Evolutionary conservation across 2,329 filamentous ascomycete species (phyloP).

Genomic region (Paraconiothyrium sp.): DNA sequence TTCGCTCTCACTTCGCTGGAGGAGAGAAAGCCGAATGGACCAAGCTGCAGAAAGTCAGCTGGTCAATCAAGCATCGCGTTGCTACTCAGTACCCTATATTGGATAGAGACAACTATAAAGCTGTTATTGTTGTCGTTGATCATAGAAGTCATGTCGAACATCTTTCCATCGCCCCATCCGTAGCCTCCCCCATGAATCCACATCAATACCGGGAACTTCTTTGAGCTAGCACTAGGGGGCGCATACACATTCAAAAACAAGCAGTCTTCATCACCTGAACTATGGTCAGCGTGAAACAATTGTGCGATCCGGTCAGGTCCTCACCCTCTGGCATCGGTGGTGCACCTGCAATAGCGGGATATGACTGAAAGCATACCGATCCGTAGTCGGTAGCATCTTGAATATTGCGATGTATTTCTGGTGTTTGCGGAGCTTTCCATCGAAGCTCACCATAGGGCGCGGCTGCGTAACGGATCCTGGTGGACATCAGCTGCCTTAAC

Average conservation of each 20-base stretch:
- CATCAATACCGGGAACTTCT: conserved; percentile 45
- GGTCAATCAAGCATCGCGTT: neutral
- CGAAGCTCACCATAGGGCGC: conserved; percentile 26
- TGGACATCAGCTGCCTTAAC: neutral
- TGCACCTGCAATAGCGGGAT: conserved; percentile 14
- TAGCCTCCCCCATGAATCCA: conserved; percentile 48
- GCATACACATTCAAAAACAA: conserved; percentile 51
- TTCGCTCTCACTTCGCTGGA: conserved; percentile 46
- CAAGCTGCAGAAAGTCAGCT: conserved; percentile 42
- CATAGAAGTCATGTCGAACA: conserved; percentile 49
- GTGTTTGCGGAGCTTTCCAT: conserved; percentile 32
- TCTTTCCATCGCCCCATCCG: conserved; percentile 49
- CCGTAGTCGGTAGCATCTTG: conserved; percentile 24
- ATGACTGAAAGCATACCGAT: conserved; percentile 28
- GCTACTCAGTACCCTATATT: conserved; percentile 55
- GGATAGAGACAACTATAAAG: conserved; percentile 60
- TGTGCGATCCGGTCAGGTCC: neutral
- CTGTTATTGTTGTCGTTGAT: conserved; percentile 60
- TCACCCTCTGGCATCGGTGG: conserved; percentile 16
- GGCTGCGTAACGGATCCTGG: conserved; percentile 35
- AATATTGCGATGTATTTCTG: conserved; percentile 18
- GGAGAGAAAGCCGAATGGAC: conserved; percentile 55
- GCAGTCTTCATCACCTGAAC: conserved; percentile 43
- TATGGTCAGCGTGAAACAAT: neutral
- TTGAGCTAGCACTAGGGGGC: conserved; percentile 28